Evolutionary conservation across 2,329 filamentous ascomycete genomes (phyloP), one percentile per base, ranked within the genome.

Genomic region (Trichophyton benhamiae): DNA sequence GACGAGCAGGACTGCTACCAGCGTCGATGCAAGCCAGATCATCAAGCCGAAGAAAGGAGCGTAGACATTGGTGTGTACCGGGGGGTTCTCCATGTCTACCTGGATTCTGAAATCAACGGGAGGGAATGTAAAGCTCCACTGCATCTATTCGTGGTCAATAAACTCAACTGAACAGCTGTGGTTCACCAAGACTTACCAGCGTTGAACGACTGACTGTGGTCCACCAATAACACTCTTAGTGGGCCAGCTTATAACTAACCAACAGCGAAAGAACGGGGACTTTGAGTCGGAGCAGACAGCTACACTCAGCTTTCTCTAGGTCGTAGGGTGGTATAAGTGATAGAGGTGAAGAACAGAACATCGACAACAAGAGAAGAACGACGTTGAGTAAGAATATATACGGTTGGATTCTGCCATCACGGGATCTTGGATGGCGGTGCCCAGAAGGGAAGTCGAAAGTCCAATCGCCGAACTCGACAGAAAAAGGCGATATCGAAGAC

Each of bases 1-100:
- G 67, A 88, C 73, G 63, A 77, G 11, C 33, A 38, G 69, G 63
- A 65, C 71, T n/a, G 66, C 69, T 63, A 77, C 68, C 15, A 82
- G 70, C 38, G 62, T 46, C 9, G 68, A 62, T n/a, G 81, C 66
- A 20, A 79, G 69, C 58, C 85, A 76, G 57, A 84, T 68, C 58
- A 77, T 69, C 65, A 82, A 77, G 46, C 65, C 27, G 44, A 67
- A 42, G 22, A 64, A 46, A 17, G 62, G 59, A 13, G 38, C 22
- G 17, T 59, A 25, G n/a, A n/a, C 42, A 38, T 15, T 30, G 57
- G 9, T 7, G n/a, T 36, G 22, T 11, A 15, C 53, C 9, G 15
- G 53, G 5, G 22, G 11, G 13, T 52, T 52, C 20, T 15, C 3
- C 22, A 22, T 57, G 15, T 57, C 27, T 38, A 36, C n/a, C 9